phyloP scores from a whole-genome alignment of 1,139 yeast species.

The Lodderomyces jiufengensis region DNA sequence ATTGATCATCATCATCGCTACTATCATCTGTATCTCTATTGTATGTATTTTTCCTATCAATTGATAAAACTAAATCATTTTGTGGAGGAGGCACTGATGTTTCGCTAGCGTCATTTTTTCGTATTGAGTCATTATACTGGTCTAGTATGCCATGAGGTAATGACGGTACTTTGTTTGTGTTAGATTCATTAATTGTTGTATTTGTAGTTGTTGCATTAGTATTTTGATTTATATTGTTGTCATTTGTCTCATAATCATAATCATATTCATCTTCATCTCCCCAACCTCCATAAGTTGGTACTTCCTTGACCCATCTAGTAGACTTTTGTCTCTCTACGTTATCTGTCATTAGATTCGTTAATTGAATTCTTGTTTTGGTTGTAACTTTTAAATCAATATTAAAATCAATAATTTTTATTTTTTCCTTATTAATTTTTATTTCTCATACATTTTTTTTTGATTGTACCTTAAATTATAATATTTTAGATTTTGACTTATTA shows the following conservation, averaged over 20 bases:
- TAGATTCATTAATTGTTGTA: background rate
- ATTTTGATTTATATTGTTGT: too few relatives aligned
- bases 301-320: slow-evolving; percentile 56
- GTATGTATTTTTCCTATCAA: slow-evolving; percentile 20
- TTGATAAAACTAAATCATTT: slow-evolving; percentile 31
- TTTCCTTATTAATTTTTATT: too few relatives aligned
- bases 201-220: slow-evolving; percentile 3
- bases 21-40: slow-evolving; percentile 8
- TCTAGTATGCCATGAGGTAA: slow-evolving; percentile 2
- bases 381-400: too few relatives aligned
- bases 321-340: slow-evolving; percentile 55
- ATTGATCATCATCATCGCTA: slow-evolving; percentile 16
- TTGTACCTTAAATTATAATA: too few relatives aligned
- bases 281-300: slow-evolving; percentile 62
- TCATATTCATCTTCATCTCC: slow-evolving; percentile 32
- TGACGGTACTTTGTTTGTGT: slow-evolving; percentile 7
- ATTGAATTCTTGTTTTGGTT: too few relatives aligned
- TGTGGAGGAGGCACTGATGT: background rate
- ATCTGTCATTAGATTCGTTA: slow-evolving; percentile 28
- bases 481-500: too few relatives aligned
- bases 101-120: background rate
- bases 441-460: too few relatives aligned
- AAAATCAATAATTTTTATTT: too few relatives aligned
- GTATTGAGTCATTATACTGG: background rate
- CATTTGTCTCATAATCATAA: slow-evolving; percentile 8